Conservation (phyloP, 345 rosid species). For the Garcia nutans region DNA sequence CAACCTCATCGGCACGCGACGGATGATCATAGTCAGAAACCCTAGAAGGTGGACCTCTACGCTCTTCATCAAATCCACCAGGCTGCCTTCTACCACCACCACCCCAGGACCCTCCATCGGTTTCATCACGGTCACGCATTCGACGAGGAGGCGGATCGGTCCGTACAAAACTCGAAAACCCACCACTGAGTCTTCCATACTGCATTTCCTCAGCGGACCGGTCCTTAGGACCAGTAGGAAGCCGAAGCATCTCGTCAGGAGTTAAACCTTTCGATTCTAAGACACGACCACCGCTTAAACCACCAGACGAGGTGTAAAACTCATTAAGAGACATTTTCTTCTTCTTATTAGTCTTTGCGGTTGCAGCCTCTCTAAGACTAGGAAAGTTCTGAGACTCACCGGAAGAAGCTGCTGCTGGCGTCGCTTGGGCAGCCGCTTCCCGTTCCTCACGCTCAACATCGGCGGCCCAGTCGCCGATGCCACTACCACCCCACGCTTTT, state of each 20-base stretch:
- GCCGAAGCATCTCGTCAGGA: slow-evolving; percentile 70
- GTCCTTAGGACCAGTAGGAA: slow-evolving; percentile 93
- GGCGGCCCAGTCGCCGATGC: slow-evolving; percentile 91
- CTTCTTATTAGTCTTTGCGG: slow-evolving; percentile 70
- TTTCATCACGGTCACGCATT: slow-evolving; percentile 50
- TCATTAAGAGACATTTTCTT: slow-evolving; percentile 76
- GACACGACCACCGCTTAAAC: slow-evolving; percentile 13
- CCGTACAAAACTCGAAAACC: slow-evolving; percentile 66
- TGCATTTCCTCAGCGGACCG: slow-evolving; percentile 90
- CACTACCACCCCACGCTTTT: slow-evolving; percentile 80
- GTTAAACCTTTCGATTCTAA: slow-evolving; percentile 48
- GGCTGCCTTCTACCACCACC: slow-evolving; percentile 53
- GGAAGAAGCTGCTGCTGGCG: slow-evolving; percentile 36
- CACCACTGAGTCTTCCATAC: slow-evolving; percentile 74
- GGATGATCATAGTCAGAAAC: slow-evolving; percentile 74
- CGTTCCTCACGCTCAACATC: slow-evolving; percentile 60
- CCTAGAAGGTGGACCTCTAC: slow-evolving; percentile 67
- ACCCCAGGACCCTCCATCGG: slow-evolving; percentile 52
- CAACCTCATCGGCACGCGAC: slow-evolving; percentile 89
- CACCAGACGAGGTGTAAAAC: slow-evolving; percentile 40
- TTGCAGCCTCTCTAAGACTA: slow-evolving; percentile 67
- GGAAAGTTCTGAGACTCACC: slow-evolving; percentile 67
- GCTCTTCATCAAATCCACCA: slow-evolving; percentile 84
- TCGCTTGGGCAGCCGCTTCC: slow-evolving; percentile 49
- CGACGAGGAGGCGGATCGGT: slow-evolving; percentile 38